A percentile compares a stretch with the other conserved stretches of the same genome.
These are phyloP conservation scores for Dorcoceras hygrometricum DNA, from an alignment of 257 asterid species.

Conservation along the genomic window DNA sequence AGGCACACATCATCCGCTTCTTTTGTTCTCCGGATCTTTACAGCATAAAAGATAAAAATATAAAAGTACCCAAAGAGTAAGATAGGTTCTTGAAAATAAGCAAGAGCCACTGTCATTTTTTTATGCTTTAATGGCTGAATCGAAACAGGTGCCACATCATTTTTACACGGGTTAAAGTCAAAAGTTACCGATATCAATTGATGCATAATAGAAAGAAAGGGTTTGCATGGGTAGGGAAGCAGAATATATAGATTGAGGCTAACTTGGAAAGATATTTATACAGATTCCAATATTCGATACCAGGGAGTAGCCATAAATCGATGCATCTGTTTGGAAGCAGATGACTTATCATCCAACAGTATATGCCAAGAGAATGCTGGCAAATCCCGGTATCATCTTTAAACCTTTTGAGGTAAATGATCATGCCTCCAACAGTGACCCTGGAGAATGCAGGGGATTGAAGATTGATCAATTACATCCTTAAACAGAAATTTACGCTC, in stretches of 20 bases:
- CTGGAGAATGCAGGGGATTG: constrained; percentile 56
- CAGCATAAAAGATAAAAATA: not conserved
- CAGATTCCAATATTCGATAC: not conserved
- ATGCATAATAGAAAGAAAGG: not conserved
- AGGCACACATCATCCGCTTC: not conserved
- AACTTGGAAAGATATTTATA: not conserved
- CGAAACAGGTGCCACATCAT: not conserved
- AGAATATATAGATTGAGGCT: not conserved
- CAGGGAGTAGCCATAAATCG: not conserved
- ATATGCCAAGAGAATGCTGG: constrained; percentile 32
- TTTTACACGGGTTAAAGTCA: not conserved
- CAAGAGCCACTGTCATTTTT: not conserved
- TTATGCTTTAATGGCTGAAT: not conserved
- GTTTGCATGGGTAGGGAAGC: not conserved
- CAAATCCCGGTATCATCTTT: constrained; percentile 44
- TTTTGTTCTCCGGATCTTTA: not conserved
- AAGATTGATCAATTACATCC: constrained; percentile 42
- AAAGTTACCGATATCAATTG: not conserved
- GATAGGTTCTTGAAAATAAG: not conserved
- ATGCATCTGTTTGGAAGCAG: not conserved
- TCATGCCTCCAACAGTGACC: constrained; percentile 57
- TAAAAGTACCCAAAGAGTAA: not conserved
- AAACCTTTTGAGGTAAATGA: constrained; percentile 56
- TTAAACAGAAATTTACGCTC: constrained; percentile 20
- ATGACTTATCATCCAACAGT: not conserved